A percentile compares a stretch with the other conserved stretches of the same genome.
Evolutionary conservation across 148 eudicot genomes (phyloP).

Genomic region (Polygonum aviculare): DNA sequence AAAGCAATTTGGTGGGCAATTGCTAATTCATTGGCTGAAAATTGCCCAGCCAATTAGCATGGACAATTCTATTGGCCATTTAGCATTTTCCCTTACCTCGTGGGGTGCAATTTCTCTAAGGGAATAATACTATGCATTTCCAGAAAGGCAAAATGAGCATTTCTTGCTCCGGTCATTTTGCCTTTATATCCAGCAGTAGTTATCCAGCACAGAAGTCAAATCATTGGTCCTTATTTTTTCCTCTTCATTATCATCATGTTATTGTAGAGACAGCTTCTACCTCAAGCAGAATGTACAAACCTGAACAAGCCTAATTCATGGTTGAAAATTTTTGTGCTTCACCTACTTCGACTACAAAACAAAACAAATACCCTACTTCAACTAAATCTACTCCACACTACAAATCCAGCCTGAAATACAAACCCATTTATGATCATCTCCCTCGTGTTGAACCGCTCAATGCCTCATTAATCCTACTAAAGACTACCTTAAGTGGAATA

Average conservation of each 20-base stretch:
- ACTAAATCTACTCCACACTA: not conserved
- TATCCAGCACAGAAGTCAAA: not conserved
- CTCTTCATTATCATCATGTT: not conserved
- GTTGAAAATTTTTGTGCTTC: constrained; percentile 1
- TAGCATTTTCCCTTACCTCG: no score
- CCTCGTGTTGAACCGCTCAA: constrained; percentile 29
- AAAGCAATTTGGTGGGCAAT: no score
- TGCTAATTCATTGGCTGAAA: no score
- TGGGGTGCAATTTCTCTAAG: no score
- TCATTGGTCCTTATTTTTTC: not conserved
- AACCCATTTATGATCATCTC: not conserved
- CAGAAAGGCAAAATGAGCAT: not conserved
- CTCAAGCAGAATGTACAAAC: constrained; percentile 13
- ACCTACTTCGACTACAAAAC: constrained; percentile 1
- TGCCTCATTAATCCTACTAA: constrained; percentile 67
- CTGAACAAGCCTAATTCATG: constrained; percentile 12
- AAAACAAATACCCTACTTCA: not conserved
- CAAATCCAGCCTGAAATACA: not conserved
- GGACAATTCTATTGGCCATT: no score
- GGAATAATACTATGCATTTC: no score
- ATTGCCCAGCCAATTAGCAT: no score
- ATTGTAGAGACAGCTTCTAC: not conserved
- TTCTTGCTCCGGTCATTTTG: not conserved
- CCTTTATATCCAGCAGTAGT: not conserved
- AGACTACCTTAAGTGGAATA: constrained; percentile 71